Evolutionary conservation across 2,329 filamentous ascomycete genomes (phyloP), one percentile per base, ranked within the genome.

Genomic region (Trichoderma aggressivum): DNA sequence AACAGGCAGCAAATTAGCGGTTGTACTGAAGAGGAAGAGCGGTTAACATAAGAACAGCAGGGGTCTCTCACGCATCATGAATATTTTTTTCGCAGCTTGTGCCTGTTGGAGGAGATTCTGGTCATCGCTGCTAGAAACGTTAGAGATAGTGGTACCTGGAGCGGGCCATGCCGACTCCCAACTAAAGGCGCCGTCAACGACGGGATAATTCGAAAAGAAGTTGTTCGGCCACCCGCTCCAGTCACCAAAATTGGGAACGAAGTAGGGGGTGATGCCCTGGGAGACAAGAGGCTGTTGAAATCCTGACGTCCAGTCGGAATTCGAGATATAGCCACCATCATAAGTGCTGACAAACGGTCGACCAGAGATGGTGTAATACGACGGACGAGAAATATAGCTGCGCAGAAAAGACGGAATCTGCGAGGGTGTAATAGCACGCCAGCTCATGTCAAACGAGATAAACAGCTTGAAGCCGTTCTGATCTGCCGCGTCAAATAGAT

Each of bases 371-470:
- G 26, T 50, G 10, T 68, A 68, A 12, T 68, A 68, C 12, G 65
- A 68, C 28, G 65, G 26, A n/a, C 53, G 55, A n/a, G 65, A 68
- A 26, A 24, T 68, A 8, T 68, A 68, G 26, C 50, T 68, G 28
- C 26, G 28, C 65, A 68, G 6, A 7, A 68, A 68, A 8, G 65
- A 18, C 3, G 65, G 65, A 12, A 68, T 68, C 14, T 68, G 55
- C 4, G 65, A 68, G 16, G 65, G 55, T 8, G 55, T 50, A 10
- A 68, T 68, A 5, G 28, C 56, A 5, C 18, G 55, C 65, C 65
- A 68, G n/a, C 65, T 68, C 65, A 68, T 68, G 16, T 68, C 65
- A 50, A 68, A 68, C 14, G 65, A 68, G 4, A 68, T 68, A 11
- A 68, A 68, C 6, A 68, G 36, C 21, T 68, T 68, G n/a, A 68